Evolutionary conservation across 306 rosid genomes (phyloP), one percentile per base, ranked within the genome.

Genomic region (Cicer bijugum): DNA sequence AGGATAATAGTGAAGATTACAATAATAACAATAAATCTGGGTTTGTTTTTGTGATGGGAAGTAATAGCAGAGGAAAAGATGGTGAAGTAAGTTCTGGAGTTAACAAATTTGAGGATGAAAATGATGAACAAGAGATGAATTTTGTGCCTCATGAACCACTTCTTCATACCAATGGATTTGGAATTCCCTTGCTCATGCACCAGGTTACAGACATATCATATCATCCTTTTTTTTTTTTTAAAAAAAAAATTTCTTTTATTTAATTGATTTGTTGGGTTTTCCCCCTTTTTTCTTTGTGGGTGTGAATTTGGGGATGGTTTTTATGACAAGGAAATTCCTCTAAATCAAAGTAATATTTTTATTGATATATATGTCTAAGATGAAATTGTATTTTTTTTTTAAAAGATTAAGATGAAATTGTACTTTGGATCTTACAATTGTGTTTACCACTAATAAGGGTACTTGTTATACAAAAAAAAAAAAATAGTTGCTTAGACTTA

Each of bases 61-160:
- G 79, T 85, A 67, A 74, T 40, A 60, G 82, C 44, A 72, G 28
- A 67, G 77, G 75, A 67, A 75, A 79, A 47, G 80, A 75, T 63
- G 83, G 78, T 68, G 86, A 80, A 75, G 87, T 83, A 48, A 69
- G 77, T 84, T 87, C 89, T 78, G 84, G 84, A 57, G 84, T 50
- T 48, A 73, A 69, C 11, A 82, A 71, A 61, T 61, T 39, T 66
- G 84, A 72, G 3, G 85, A 67, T 2, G 63, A 75, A 61, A 84
- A 77, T 38, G 37, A 45, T 66, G 84, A 71, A 71, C 88, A 81
- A 62, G 75, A 70, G n/a, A 59, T 84, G 78, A 74, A 40, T 20
- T 81, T 72, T 69, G 55, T 43, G 73, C 79, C 73, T 1, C 61
- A 51, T 50, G 69, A 70, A 48, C n/a, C 44, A 33, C 51, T 9